Conservation (phyloP, 2,329 filamentous ascomycete species). For the Aureobasidium uvarum region DNA sequence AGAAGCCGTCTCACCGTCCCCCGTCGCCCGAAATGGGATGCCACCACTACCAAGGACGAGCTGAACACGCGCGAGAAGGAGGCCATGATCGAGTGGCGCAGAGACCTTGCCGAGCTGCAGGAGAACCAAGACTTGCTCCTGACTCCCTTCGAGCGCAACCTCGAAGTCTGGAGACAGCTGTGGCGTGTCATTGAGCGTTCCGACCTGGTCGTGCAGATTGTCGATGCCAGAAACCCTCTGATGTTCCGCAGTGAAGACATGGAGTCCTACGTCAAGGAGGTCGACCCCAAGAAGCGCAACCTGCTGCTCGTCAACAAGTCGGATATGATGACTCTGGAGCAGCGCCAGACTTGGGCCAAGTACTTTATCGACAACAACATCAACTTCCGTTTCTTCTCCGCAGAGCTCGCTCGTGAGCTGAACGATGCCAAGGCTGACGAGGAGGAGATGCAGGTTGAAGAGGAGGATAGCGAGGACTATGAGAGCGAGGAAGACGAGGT, state of each 20-base stretch:
- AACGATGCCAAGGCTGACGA: conserved; percentile 68
- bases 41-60: conserved; percentile 76
- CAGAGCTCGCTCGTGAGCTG: conserved; percentile 82
- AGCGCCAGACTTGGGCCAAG: conserved; percentile 79
- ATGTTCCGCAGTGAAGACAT: conserved; percentile 93
- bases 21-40: conserved; percentile 83
- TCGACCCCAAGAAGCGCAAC: conserved; percentile 85
- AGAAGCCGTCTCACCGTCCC: conserved; percentile 80
- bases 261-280: conserved; percentile 90
- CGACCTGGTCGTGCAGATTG: conserved; percentile 95
- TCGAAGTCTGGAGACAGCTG: conserved; percentile 96
- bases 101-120: conserved; percentile 86
- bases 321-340: conserved; percentile 92
- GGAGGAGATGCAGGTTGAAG: conserved; percentile 43
- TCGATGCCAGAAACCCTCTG: conserved; percentile 91
- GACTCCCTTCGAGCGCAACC: conserved; percentile 95
- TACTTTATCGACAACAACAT: conserved; percentile 80
- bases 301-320: conserved; percentile 95
- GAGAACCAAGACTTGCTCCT: conserved; percentile 92
- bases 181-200: conserved; percentile 98
- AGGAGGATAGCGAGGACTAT: conserved; percentile 51
- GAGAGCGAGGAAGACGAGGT: conserved; percentile 42
- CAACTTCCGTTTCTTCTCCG: conserved; percentile 95
- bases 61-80: conserved; percentile 77
- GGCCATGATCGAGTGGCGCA: conserved; percentile 80